phyloP scores from a whole-genome alignment of 2,329 filamentous ascomycete genomes.

The Ceratocystis papillata region DNA sequence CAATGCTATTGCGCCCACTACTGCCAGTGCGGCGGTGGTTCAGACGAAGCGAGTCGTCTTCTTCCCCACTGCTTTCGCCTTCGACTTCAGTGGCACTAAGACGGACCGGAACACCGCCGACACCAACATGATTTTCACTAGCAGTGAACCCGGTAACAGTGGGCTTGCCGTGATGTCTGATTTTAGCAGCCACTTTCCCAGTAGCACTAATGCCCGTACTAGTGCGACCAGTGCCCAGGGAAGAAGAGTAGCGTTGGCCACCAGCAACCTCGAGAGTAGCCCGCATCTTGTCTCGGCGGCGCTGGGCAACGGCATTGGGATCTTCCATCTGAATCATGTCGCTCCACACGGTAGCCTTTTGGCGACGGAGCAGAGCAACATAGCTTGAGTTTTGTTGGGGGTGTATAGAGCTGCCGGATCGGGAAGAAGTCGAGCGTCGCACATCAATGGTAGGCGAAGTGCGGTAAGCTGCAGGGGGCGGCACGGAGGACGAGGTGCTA shows the following conservation, averaged over 20 bases:
- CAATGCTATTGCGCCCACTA: conserved; percentile 60
- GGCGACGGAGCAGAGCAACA: conserved; percentile 87
- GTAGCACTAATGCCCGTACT: conserved; percentile 52
- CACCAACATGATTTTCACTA: conserved; percentile 60
- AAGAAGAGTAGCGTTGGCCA: conserved; percentile 37
- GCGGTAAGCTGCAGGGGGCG: conserved; percentile 46
- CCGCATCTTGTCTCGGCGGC: conserved; percentile 75
- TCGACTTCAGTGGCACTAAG: conserved; percentile 93
- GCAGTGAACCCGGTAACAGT: conserved; percentile 69
- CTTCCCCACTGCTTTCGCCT: conserved; percentile 71
- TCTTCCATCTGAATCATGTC: conserved; percentile 90
- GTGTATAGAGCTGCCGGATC: conserved; percentile 47
- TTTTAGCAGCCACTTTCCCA: conserved; percentile 68
- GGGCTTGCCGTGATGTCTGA: conserved; percentile 73
- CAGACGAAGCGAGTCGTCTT: conserved; percentile 42
- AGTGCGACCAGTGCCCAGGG: conserved; percentile 40
- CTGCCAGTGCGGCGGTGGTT: conserved; percentile 63
- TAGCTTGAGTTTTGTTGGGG: conserved; percentile 56
- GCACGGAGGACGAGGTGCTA: conserved; percentile 60
- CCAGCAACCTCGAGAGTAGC: conserved; percentile 75
- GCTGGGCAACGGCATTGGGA: conserved; percentile 68
- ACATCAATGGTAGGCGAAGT: conserved; percentile 47
- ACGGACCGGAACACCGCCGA: conserved; percentile 75
- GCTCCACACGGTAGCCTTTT: conserved; percentile 98
- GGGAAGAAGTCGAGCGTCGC: conserved; percentile 69